Conservation (phyloP, 2,329 filamentous ascomycete species). For the Phialophora verrucosa region DNA sequence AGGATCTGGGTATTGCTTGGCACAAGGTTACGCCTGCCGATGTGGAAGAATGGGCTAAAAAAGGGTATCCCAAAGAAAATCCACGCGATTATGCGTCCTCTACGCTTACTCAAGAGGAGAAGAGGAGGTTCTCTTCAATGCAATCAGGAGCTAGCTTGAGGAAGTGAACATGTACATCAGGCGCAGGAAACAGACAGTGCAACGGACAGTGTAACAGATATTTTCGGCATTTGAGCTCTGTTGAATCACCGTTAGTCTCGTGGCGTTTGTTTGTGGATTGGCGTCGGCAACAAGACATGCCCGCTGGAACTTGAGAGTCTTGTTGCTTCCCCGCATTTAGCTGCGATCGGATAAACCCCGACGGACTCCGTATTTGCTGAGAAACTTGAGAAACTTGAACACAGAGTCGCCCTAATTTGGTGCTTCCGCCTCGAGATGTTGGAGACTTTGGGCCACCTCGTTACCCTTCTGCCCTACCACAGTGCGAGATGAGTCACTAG, state of each 20-base stretch:
- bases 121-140: background rate
- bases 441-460: background rate
- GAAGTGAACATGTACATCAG: background rate
- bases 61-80: slow-evolving; percentile 16
- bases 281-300: background rate
- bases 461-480: background rate
- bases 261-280: background rate
- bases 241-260: background rate
- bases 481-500: background rate
- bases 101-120: slow-evolving; percentile 1
- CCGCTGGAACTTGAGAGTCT: background rate
- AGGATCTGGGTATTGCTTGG: slow-evolving; percentile 30
- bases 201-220: background rate
- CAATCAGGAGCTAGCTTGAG: background rate
- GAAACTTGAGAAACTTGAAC: background rate
- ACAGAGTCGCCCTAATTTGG: background rate
- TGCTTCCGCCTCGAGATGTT: background rate
- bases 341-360: slow-evolving; percentile 7
- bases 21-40: slow-evolving; percentile 24
- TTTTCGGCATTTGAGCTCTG: background rate
- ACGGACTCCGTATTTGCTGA: background rate
- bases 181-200: background rate
- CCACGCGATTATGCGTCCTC: background rate
- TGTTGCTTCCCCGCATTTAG: slow-evolving; percentile 10
- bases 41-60: slow-evolving; percentile 25